Base-by-base conservation (phyloP, 805 yeast genomes). In the Metschnikowia matae region DNA sequence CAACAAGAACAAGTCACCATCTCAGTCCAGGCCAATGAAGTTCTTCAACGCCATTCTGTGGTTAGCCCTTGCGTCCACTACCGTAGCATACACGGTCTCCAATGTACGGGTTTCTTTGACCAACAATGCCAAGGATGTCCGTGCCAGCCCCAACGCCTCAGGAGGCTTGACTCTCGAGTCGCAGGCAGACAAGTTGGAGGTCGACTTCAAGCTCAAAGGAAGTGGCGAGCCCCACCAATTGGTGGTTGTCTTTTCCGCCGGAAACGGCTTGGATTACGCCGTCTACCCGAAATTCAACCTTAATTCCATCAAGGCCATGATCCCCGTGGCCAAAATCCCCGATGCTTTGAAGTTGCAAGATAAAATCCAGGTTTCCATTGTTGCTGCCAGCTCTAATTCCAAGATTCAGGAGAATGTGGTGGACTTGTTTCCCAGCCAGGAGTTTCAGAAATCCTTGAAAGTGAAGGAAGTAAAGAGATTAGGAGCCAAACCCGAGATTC, bases 401-500 rank as follows among this genome's bases (percentile, higher is more conserved):
- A 49, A 55, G 4, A 52, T 58, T 15, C 49, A 51, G 46, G 58
- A 56, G 44, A 53, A 55, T 17, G 64, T 71, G 57, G 67, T 60
- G 18, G 71, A 70, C 49, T 44, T 73, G 26, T 33, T 64, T 11
- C 73, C 75, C 13, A 47, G 63, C 38, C 61, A 54, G 8, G 66
- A 61, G 21, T 61, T 71, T 47, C 51, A 59, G 49, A 54, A 47
- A 4, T 48, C 66, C 14, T 57, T 65, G 32, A 55, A 57, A 18
- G 64, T 66, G 54, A 48, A 49, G 18, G 54, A 61, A 50, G 55
- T 75, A 20, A 41, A 54, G n/a, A 70, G 78, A 56, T 66, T 75
- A 50, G 85, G 78, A 2, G 64, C 77, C 13, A 65, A 75, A 62
- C 80, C 83, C 2, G 90, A 85, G 66, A 85, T 89, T 55, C 66